These are phyloP conservation scores for Ceratocystiopsis brevicomis DNA, from an alignment of 2,329 filamentous ascomycete species.

Conservation along the genomic window DNA sequence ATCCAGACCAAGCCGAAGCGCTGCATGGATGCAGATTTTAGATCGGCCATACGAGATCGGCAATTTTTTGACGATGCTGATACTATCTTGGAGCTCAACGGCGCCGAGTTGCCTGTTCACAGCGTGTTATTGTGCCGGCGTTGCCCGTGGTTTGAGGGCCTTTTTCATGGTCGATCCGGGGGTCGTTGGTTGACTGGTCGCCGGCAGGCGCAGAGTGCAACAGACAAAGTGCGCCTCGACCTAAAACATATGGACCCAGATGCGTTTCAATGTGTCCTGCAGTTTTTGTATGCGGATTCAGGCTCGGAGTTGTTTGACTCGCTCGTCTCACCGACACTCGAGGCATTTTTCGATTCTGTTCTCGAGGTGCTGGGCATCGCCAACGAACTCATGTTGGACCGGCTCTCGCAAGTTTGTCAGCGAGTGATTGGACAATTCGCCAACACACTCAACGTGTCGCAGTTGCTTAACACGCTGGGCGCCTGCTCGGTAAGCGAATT, in stretches of 20 bases:
- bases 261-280: constrained; percentile 62
- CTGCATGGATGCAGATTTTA: constrained; percentile 51
- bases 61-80: constrained; percentile 65
- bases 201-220: constrained; percentile 23
- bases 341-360: constrained; percentile 75
- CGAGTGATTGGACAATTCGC: constrained; percentile 65
- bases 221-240: constrained; percentile 47
- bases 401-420: constrained; percentile 79
- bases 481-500: constrained; percentile 70
- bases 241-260: constrained; percentile 58
- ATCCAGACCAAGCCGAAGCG: constrained; percentile 48
- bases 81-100: constrained; percentile 58
- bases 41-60: constrained; percentile 45
- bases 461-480: constrained; percentile 68
- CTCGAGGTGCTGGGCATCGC: constrained; percentile 79
- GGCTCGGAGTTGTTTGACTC: constrained; percentile 68
- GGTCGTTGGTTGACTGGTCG: constrained; percentile 69
- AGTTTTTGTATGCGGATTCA: constrained; percentile 66
- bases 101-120: constrained; percentile 53
- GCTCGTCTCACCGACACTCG: constrained; percentile 49
- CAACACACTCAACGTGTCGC: constrained; percentile 70
- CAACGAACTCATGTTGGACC: constrained; percentile 89
- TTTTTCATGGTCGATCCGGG: constrained; percentile 74
- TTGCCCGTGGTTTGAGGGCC: constrained; percentile 78
- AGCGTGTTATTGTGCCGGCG: constrained; percentile 62